Evolutionary conservation across 192 early-diverging fungal species (phyloP).

Genomic region (Geranomyces michiganensis): DNA sequence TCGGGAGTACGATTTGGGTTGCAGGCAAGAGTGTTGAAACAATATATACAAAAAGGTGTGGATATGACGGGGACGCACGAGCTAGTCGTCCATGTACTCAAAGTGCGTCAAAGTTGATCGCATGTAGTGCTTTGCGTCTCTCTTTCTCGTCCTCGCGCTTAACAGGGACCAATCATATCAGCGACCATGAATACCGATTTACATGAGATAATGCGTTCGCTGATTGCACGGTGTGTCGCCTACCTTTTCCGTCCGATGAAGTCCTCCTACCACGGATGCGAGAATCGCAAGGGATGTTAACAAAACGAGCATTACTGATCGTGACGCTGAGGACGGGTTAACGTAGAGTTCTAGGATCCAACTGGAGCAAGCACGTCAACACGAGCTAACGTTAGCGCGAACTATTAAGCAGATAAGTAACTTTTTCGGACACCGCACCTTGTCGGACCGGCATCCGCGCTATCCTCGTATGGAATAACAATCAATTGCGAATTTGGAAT

Average conservation of each 20-base stretch:
- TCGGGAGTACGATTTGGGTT: no score
- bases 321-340: conserved; percentile 81
- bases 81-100: no score
- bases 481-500: conserved; percentile 93
- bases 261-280: conserved; percentile 66
- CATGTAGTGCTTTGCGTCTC: conserved; percentile 73
- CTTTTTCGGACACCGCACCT: conserved; percentile 35
- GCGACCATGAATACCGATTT: not conserved
- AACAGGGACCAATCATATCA: not conserved
- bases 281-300: conserved; percentile 71
- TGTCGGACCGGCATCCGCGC: conserved; percentile 43
- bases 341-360: conserved; percentile 91
- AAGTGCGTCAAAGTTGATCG: conserved; percentile 92
- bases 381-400: not conserved
- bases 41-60: no score
- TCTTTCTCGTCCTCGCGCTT: conserved; percentile 80
- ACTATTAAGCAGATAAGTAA: not conserved
- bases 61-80: not conserved
- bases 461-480: conserved; percentile 76
- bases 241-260: conserved; percentile 80
- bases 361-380: conserved; percentile 31
- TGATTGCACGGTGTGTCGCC: no score
- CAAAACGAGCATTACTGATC: conserved; percentile 79
- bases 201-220: no score
- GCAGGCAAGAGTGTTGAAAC: no score